phyloP scores from a whole-genome alignment of 2,329 filamentous ascomycete species.

The Microdochium nivale region DNA sequence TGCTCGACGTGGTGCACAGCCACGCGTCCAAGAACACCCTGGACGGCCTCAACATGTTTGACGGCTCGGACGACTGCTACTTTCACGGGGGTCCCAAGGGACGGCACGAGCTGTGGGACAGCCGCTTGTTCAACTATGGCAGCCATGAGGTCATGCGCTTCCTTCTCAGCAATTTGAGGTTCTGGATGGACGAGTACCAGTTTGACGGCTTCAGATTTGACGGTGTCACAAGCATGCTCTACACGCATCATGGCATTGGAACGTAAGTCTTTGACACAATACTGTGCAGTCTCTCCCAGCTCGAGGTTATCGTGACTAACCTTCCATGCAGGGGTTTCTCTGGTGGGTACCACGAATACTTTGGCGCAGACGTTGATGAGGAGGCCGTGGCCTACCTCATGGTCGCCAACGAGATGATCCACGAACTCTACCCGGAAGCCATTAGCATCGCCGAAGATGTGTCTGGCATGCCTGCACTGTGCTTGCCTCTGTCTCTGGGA shows the following conservation, averaged over 20 bases:
- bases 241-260: slow-evolving; percentile 91
- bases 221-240: slow-evolving; percentile 97
- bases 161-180: slow-evolving; percentile 85
- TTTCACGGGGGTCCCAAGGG: slow-evolving; percentile 85
- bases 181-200: slow-evolving; percentile 98
- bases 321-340: slow-evolving; percentile 69
- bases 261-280: slow-evolving; percentile 54
- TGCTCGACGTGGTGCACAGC: slow-evolving; percentile 94
- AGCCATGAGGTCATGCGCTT: slow-evolving; percentile 93
- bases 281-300: background rate
- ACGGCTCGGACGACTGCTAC: slow-evolving; percentile 90
- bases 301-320: slow-evolving; percentile 12
- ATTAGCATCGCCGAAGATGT: slow-evolving; percentile 97
- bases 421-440: slow-evolving; percentile 74
- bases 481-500: slow-evolving; percentile 73
- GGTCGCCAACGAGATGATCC: slow-evolving; percentile 93
- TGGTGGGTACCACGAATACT: slow-evolving; percentile 97
- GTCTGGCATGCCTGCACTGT: slow-evolving; percentile 96
- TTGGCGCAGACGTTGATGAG: slow-evolving; percentile 79
- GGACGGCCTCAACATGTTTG: slow-evolving; percentile 92
- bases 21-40: slow-evolving; percentile 97
- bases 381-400: slow-evolving; percentile 93
- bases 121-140: slow-evolving; percentile 94
- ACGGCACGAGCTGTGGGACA: slow-evolving; percentile 90
- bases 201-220: slow-evolving; percentile 98